Conservation (phyloP, 2,329 filamentous ascomycete species). For the Botrytis aclada region DNA sequence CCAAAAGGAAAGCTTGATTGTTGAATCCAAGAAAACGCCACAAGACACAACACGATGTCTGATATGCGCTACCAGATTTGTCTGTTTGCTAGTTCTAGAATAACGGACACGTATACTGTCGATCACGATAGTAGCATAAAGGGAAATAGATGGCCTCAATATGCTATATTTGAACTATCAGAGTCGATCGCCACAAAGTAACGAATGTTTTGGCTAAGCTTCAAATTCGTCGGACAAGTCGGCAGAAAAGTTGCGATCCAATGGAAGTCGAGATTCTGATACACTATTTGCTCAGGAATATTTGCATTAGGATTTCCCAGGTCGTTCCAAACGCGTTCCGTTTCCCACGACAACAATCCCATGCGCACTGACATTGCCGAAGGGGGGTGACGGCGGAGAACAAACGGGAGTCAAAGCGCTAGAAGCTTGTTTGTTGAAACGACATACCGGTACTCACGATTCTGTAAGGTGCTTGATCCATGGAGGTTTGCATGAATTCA, state of each 20-base stretch:
- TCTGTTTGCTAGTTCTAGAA: neutral
- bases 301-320: neutral
- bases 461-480: neutral
- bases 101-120: neutral
- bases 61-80: neutral
- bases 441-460: too few relatives aligned
- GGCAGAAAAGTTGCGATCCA: neutral
- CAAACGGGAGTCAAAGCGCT: neutral
- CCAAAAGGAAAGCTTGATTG: neutral
- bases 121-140: neutral
- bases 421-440: slow-evolving; percentile 11
- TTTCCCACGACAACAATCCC: neutral
- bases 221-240: neutral
- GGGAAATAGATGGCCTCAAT: neutral
- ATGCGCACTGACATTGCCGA: slow-evolving; percentile 2
- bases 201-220: slow-evolving; percentile 1
- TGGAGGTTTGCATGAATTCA: slow-evolving; percentile 1
- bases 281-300: neutral
- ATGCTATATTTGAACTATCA: neutral
- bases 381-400: neutral
- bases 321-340: slow-evolving; percentile 3
- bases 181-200: neutral
- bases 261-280: neutral
- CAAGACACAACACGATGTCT: neutral
- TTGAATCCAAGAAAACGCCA: neutral